These are phyloP conservation scores for Aspergillus persii DNA, from an alignment of 2,329 filamentous ascomycete genomes.

Conservation along the genomic window DNA sequence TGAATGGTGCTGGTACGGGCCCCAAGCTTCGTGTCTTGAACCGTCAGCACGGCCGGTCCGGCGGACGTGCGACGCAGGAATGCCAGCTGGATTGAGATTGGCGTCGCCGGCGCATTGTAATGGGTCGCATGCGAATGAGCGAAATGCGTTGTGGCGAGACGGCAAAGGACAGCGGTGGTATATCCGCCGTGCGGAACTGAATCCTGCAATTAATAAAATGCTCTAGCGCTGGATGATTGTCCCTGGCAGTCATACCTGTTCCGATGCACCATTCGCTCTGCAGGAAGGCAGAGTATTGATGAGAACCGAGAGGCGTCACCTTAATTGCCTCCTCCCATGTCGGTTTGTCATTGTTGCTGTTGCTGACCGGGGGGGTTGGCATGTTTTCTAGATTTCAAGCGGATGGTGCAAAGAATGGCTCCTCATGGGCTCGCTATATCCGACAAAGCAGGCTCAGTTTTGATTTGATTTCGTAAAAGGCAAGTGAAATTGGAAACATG, in stretches of 20 bases:
- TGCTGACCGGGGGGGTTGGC: neutral
- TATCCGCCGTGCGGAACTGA: constrained; percentile 71
- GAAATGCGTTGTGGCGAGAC: constrained; percentile 60
- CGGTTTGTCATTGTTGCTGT: constrained; percentile 1
- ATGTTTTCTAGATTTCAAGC: neutral
- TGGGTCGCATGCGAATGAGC: constrained; percentile 56
- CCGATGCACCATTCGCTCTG: constrained; percentile 64
- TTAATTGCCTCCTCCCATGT: constrained; percentile 39
- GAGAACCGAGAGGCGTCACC: constrained; percentile 43
- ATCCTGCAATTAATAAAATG: neutral
- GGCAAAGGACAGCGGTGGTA: constrained; percentile 62
- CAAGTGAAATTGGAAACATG: neutral
- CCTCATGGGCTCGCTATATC: neutral
- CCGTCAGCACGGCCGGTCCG: constrained; percentile 56
- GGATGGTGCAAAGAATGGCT: neutral
- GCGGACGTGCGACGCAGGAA: constrained; percentile 63
- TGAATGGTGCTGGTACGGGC: constrained; percentile 63
- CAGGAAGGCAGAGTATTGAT: constrained; percentile 59
- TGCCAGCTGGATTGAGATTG: constrained; percentile 63
- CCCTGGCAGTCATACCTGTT: constrained; percentile 47
- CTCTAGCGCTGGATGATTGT: neutral
- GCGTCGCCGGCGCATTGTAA: constrained; percentile 50
- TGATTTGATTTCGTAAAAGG: neutral
- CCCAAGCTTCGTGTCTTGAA: constrained; percentile 64
- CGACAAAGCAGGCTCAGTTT: neutral